Evolutionary conservation across 345 rosid species (phyloP).

Genomic region (Ceriops tagal): DNA sequence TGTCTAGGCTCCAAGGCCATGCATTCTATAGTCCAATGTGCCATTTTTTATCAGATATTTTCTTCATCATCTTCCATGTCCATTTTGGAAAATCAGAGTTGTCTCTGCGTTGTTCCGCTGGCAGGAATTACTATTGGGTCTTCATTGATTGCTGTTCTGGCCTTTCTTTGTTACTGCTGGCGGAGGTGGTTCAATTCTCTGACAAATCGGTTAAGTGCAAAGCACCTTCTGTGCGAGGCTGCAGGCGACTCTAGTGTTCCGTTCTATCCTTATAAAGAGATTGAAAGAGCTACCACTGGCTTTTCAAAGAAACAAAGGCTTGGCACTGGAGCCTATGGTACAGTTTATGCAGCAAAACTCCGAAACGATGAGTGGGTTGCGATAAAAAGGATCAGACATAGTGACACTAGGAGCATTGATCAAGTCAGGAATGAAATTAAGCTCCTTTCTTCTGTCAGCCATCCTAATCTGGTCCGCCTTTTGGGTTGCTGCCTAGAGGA

Average conservation of each 20-base stretch:
- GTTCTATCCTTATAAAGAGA: conserved; percentile 62
- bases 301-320: conserved; percentile 71
- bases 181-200: conserved; percentile 36
- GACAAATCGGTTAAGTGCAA: conserved; percentile 53
- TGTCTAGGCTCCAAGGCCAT: too few species aligned
- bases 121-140: conserved; percentile 66
- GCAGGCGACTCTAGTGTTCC: conserved; percentile 75
- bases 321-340: conserved; percentile 96
- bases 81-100: too few species aligned
- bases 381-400: conserved; percentile 69
- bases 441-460: conserved; percentile 89
- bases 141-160: conserved; percentile 40
- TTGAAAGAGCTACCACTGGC: conserved; percentile 67
- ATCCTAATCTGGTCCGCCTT: conserved; percentile 84
- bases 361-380: conserved; percentile 68
- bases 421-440: conserved; percentile 95
- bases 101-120: conserved; percentile 8
- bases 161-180: conserved; percentile 41
- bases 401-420: conserved; percentile 69
- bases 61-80: too few species aligned
- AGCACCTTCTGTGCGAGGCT: conserved; percentile 67
- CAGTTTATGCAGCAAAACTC: conserved; percentile 82
- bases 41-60: too few species aligned
- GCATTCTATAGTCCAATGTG: too few species aligned
- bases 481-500: conserved; percentile 87